These are phyloP conservation scores for Calocybe gangraenosa DNA, from an alignment of 768 basidiomycete genomes.

Conservation along the genomic window DNA sequence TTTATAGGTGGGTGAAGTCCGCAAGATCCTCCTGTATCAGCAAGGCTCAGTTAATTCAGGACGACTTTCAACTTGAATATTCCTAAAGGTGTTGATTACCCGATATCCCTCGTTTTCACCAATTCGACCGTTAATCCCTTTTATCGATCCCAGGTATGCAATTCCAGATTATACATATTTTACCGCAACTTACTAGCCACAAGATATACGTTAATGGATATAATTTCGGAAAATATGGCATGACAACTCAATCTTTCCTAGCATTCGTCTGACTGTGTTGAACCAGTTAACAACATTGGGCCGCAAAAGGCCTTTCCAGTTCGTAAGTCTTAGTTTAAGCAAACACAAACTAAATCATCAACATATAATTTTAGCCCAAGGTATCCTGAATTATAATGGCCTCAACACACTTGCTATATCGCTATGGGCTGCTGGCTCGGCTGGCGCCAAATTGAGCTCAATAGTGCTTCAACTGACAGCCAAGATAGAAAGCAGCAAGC, in stretches of 20 bases:
- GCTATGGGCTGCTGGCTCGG: conserved; percentile 37
- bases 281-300: conserved; percentile 37
- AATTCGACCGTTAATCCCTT: conserved; percentile 40
- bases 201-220: conserved; percentile 42
- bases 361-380: conserved; percentile 32
- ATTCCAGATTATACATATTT: background rate
- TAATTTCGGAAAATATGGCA: conserved; percentile 41
- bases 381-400: conserved; percentile 46
- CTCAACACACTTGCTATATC: conserved; percentile 44
- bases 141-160: conserved; percentile 36
- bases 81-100: conserved; percentile 44
- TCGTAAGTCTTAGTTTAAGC: conserved; percentile 26
- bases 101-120: conserved; percentile 38
- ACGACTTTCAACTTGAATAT: conserved; percentile 41
- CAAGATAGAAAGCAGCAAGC: conserved; percentile 33
- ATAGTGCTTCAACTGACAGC: conserved; percentile 34
- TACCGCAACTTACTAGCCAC: background rate
- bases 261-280: background rate
- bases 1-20: conserved; percentile 33
- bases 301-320: conserved; percentile 39
- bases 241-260: conserved; percentile 7
- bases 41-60: conserved; percentile 15
- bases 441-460: conserved; percentile 39
- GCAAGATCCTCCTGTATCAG: background rate
- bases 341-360: background rate